Evolutionary conservation across 352 stramenopile species (phyloP), one percentile per base, ranked within the genome.

Genomic region (Pythium vanterpoolii): DNA sequence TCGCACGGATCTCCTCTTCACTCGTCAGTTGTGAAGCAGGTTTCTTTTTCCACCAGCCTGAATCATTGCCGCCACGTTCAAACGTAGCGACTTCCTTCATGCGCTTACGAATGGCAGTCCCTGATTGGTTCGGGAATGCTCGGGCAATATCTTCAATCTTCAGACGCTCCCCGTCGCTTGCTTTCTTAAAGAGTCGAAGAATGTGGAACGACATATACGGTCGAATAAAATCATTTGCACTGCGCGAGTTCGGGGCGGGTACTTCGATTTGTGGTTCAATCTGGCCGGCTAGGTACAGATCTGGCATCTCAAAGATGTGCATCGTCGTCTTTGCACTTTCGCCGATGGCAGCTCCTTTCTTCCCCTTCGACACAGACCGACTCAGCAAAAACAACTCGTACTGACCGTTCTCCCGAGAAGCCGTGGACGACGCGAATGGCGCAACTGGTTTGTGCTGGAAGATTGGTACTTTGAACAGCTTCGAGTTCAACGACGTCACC

Each of bases 201-300:
- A 95, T 89, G 60, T 95, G 85, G 39, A 95, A 93, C 14, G 77
- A 86, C 85, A 92, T 93, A 70, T 95, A 95, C 24, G 83, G 77
- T 5, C 80, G 79, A 47, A 95, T 95, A 60, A 95, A 95, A 30
- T 93, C 76, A 61, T 93, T 92, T 11, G 85, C 83, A 46, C 75
- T 83, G 10, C 79, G 69, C 21, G 85, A 95, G 47, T 95, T 92
- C 0, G 85, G 84, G 0, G 82, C 82, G 0, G 84, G 84, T 4
- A 93, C 84, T 71, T 93, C 81, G 21, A 91, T 90, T 64, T 92
- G 80, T 36, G 84, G 84, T 56, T 92, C 84, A 46, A 91, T 77
- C 61, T 95, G 85, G 5, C 85, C 85, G 18, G 83, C 85, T 13
- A 92, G 57, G 55, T 86, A 95, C 19, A 92, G 53, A 21, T 85